Percentiles rank a stretch among this genome's conserved stretches.
phyloP scores from a whole-genome alignment of 2,329 filamentous ascomycete genomes.

The Cladosporium sp. region DNA sequence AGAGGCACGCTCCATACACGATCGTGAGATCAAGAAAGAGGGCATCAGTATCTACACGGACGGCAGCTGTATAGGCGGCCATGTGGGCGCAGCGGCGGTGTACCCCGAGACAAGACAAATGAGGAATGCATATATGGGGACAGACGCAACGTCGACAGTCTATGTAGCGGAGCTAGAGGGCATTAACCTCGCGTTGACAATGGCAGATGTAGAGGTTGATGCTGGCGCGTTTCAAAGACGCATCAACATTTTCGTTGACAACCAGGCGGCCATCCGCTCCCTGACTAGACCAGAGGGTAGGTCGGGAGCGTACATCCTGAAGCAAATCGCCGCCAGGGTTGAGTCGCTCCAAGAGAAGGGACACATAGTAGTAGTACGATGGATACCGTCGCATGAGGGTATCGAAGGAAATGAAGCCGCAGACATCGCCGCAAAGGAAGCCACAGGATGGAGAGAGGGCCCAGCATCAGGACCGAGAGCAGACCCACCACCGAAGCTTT shows the following conservation, averaged over 20 bases:
- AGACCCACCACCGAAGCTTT: not conserved
- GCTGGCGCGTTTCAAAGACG: not conserved
- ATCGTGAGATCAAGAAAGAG: not conserved
- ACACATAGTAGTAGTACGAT: not conserved
- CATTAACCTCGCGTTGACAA: not conserved
- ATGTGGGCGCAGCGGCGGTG: not conserved
- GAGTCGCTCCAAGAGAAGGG: not conserved
- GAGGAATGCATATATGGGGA: not conserved
- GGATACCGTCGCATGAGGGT: not conserved
- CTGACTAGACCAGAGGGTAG: not conserved
- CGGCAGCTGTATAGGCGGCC: not conserved
- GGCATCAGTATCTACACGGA: constrained; percentile 7
- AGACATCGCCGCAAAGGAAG: not conserved
- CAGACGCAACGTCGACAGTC: not conserved
- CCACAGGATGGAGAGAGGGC: not conserved
- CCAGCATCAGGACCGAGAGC: not conserved
- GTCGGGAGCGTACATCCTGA: not conserved
- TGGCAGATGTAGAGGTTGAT: not conserved
- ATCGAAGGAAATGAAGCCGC: not conserved
- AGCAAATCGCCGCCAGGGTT: not conserved
- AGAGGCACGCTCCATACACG: constrained; percentile 1
- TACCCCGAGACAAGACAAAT: not conserved
- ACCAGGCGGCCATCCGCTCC: not conserved
- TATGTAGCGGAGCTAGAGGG: not conserved
- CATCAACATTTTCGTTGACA: not conserved